phyloP scores from a whole-genome alignment of 495 filamentous ascomycete genomes.

The Talaromyces proteolyticus region DNA sequence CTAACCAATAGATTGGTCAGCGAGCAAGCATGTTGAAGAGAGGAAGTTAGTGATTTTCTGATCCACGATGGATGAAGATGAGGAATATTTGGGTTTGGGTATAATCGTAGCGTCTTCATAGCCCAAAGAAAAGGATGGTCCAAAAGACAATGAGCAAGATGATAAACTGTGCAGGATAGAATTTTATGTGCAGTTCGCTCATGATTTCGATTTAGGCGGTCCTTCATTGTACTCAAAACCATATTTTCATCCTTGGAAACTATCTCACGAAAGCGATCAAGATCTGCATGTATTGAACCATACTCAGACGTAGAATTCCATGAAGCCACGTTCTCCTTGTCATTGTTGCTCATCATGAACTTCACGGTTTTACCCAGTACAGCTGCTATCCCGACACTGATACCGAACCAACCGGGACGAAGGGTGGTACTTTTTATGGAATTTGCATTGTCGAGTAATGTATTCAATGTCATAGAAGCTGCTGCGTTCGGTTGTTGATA shows the following conservation, averaged over 20 bases:
- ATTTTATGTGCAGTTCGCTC: slow-evolving; percentile 17
- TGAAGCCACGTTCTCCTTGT: slow-evolving; percentile 8
- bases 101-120: slow-evolving; percentile 7
- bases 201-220: background rate
- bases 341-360: slow-evolving; percentile 14
- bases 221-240: background rate
- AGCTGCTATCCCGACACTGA: slow-evolving; percentile 14
- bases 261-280: slow-evolving; percentile 16
- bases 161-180: slow-evolving; percentile 19
- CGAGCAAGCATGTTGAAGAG: slow-evolving; percentile 11
- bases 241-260: slow-evolving; percentile 1
- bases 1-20: slow-evolving; percentile 16
- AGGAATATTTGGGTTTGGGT: background rate
- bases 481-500: background rate
- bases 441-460: slow-evolving; percentile 5
- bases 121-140: slow-evolving; percentile 20
- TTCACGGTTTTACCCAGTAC: slow-evolving; percentile 16
- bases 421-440: background rate
- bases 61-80: slow-evolving; percentile 11
- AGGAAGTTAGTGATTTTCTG: slow-evolving; percentile 8
- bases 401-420: slow-evolving; percentile 11
- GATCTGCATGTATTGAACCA: slow-evolving; percentile 9
- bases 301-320: slow-evolving; percentile 18
- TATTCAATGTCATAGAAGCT: slow-evolving; percentile 3
- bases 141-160: slow-evolving; percentile 19